Conservation (phyloP, 208 protist genomes). For the Phytomonas francai region DNA sequence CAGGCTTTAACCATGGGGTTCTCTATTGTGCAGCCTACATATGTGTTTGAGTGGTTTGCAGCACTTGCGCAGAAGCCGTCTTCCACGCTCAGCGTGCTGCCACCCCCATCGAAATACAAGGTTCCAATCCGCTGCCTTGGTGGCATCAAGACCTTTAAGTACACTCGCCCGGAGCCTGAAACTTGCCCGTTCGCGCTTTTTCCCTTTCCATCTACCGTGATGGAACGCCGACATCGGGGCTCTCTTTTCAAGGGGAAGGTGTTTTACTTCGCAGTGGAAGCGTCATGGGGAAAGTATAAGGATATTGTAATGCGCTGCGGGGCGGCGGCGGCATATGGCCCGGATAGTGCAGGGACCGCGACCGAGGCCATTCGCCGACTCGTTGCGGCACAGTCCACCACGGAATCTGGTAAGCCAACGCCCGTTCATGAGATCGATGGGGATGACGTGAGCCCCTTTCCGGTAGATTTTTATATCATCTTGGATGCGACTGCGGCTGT, state of each 20-base stretch:
- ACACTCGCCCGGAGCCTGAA: constrained; percentile 64
- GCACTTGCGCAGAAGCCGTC: constrained; percentile 45
- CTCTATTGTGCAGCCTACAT: constrained; percentile 59
- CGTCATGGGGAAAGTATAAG: constrained; percentile 33
- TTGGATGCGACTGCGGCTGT: constrained; percentile 41
- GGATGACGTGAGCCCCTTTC: constrained; percentile 5
- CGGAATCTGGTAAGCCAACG: too few relatives aligned
- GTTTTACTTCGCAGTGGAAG: constrained; percentile 55
- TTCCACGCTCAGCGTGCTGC: constrained; percentile 52
- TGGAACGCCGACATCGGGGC: constrained; percentile 29
- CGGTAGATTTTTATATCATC: constrained; percentile 41
- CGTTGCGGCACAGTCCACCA: constrained; percentile 16
- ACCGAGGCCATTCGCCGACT: constrained; percentile 21
- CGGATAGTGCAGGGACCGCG: constrained; percentile 17
- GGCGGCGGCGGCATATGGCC: constrained; percentile 19
- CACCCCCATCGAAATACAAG: constrained; percentile 47
- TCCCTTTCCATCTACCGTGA: constrained; percentile 46
- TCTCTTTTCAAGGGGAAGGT: constrained; percentile 28
- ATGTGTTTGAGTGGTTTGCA: constrained; percentile 77
- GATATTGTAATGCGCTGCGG: constrained; percentile 25
- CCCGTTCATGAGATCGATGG: background rate
- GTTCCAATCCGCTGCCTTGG: constrained; percentile 41
- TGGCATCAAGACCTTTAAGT: constrained; percentile 22
- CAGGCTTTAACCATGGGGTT: constrained; percentile 59
- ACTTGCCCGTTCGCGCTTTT: constrained; percentile 68